phyloP scores from a whole-genome alignment of 495 filamentous ascomycete species.

The Talaromyces proteolyticus region DNA sequence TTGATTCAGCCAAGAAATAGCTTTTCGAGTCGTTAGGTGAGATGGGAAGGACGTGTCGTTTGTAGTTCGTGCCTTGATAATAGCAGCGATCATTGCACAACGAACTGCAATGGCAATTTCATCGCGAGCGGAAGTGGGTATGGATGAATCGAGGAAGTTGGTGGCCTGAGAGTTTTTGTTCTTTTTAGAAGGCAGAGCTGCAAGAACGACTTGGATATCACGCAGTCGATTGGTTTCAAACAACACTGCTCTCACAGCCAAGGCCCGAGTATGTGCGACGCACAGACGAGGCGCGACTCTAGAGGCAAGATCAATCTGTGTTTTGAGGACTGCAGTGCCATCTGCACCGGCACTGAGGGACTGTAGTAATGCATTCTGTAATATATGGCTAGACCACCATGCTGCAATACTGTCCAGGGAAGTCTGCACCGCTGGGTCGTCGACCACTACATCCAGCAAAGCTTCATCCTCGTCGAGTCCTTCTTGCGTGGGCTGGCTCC shows the following conservation, averaged over 20 bases:
- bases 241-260: conserved; percentile 58
- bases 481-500: conserved; percentile 71
- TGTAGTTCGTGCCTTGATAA: conserved; percentile 42
- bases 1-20: conserved; percentile 38
- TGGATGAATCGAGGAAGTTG: conserved; percentile 42
- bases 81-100: conserved; percentile 74
- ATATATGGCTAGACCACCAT: conserved; percentile 77
- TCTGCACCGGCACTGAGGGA: conserved; percentile 49
- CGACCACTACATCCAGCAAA: conserved; percentile 76
- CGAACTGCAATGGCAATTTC: conserved; percentile 69
- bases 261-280: conserved; percentile 66
- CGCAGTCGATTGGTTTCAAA: conserved; percentile 34
- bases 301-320: conserved; percentile 62
- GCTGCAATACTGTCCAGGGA: conserved; percentile 86
- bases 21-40: conserved; percentile 36
- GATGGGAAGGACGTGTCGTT: conserved; percentile 28
- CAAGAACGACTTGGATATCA: conserved; percentile 43
- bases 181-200: conserved; percentile 39
- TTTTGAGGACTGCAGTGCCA: conserved; percentile 37
- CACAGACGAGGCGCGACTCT: conserved; percentile 75
- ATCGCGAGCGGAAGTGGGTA: conserved; percentile 44
- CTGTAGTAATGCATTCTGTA: conserved; percentile 62
- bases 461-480: conserved; percentile 56
- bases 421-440: conserved; percentile 79
- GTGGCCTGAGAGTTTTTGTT: conserved; percentile 19